These are phyloP conservation scores for Magnusiomyces paraingens DNA, from an alignment of 1,139 yeast species.

Conservation along the genomic window DNA sequence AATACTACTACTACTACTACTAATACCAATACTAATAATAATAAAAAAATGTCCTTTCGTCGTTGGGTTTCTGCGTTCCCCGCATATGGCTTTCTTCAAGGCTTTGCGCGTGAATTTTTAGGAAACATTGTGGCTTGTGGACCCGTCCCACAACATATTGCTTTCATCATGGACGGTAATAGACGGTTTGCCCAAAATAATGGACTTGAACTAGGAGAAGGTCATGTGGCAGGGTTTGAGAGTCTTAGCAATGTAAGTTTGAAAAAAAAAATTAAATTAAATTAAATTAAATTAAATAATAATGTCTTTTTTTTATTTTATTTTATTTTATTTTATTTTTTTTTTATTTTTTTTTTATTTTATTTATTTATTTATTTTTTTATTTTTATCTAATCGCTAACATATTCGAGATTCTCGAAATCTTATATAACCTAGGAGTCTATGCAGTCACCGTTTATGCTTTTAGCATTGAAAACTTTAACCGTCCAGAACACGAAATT, in stretches of 20 bases:
- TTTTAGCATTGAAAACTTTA: constrained; percentile 90
- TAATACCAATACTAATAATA: too few species aligned
- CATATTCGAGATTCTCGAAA: constrained; percentile 49
- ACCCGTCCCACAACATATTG: constrained; percentile 83
- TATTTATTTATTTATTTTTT: neutral
- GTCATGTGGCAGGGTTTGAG: constrained; percentile 88
- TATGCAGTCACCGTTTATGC: constrained; percentile 86
- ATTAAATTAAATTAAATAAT: too few species aligned
- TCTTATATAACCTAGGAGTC: constrained; percentile 81
- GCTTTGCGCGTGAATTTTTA: constrained; percentile 22
- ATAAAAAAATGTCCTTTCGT: constrained; percentile 16
- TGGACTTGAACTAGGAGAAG: constrained; percentile 76
- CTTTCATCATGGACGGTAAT: constrained; percentile 96
- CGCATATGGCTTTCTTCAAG: constrained; percentile 20
- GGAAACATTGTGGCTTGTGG: constrained; percentile 56
- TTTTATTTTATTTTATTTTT: too few species aligned
- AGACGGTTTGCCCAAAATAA: constrained; percentile 73
- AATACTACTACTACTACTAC: too few species aligned
- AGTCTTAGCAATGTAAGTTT: constrained; percentile 40
- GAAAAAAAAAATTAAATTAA: neutral
- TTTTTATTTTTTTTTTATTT: too few species aligned
- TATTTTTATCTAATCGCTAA: too few species aligned
- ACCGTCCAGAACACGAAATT: constrained; percentile 73
- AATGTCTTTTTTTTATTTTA: too few species aligned
- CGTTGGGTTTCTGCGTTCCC: constrained; percentile 24